Evolutionary conservation across 331 rosid species (phyloP), one percentile per base, ranked within the genome.

Genomic region (Phaseolus coccineus): DNA sequence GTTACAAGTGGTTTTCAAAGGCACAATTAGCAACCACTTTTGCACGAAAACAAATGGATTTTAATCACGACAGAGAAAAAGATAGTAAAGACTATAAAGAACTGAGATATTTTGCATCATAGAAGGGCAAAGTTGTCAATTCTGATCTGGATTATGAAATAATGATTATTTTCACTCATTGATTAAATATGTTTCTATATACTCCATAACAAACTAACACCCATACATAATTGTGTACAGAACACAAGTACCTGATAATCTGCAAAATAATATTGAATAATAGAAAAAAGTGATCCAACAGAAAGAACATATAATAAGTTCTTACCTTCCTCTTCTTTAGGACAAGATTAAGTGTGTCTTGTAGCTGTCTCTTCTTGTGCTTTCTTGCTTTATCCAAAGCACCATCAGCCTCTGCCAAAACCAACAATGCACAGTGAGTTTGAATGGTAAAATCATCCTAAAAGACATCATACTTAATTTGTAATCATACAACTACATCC

Each of bases 301-400:
- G 52, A 65, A 56, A 66, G 42, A 74, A n/a, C 47, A 71, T 42
- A 61, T 27, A 44, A 47, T 14, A 16, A 44, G 63, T n/a, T 58
- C 77, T 80, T 88, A 96, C 99, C 99, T 78, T 93, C 86, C 97
- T 88, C 87, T 93, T 96, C 86, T 96, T 96, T 33, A 96, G 0
- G 50, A 96, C 99, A 89, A 93, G 96, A 76, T 89, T 91, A 33
- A 93, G 97, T 58, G 99, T 90, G 83, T 96, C 99, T 74, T 93
- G 94, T 50, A 96, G 92, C 71, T 96, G 99, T 79, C 99, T 87
- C 88, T 93, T 96, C 92, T 93, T 96, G 87, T 96, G 99, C 77
- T 96, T 96, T 83, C 99, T 91, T 81, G 99, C 98, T 83, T 96
- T 96, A 84, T 96, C 99, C 78, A 96, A 85, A 78, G 99, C 98